Conservation (phyloP, 345 rosid species). For the Populus pruinosa region DNA sequence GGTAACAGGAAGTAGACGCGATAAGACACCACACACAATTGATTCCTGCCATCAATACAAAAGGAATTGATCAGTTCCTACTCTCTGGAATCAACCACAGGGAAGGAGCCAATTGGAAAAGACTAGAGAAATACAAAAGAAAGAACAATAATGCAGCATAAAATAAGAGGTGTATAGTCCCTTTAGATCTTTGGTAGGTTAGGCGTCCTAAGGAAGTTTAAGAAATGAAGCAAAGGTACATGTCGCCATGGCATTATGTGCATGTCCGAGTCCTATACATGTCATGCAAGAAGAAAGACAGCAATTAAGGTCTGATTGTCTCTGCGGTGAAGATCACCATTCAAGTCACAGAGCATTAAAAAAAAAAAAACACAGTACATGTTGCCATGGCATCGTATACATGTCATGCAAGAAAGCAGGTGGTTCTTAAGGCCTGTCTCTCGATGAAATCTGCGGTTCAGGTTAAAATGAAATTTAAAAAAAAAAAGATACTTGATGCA, state of each 20-base stretch:
- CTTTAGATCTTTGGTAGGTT: neutral
- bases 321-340: too few relatives aligned
- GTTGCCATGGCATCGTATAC: too few relatives aligned
- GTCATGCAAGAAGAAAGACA: neutral
- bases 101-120: neutral
- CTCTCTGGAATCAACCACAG: neutral
- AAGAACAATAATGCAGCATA: conserved; percentile 12
- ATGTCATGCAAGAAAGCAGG: too few relatives aligned
- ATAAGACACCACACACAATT: neutral
- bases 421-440: too few relatives aligned
- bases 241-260: neutral
- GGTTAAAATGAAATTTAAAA: too few relatives aligned
- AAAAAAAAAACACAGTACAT: too few relatives aligned
- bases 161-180: neutral
- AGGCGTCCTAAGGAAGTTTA: neutral
- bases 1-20: neutral
- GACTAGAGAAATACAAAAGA: too few relatives aligned
- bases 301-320: too few relatives aligned
- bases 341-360: too few relatives aligned
- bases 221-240: neutral
- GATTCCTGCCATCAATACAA: neutral
- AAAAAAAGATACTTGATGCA: too few relatives aligned
- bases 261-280: neutral
- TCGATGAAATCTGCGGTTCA: too few relatives aligned
- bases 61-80: neutral